Evolutionary conservation across 495 filamentous ascomycete genomes (phyloP).

Genomic region (Penicillium mononematosum): DNA sequence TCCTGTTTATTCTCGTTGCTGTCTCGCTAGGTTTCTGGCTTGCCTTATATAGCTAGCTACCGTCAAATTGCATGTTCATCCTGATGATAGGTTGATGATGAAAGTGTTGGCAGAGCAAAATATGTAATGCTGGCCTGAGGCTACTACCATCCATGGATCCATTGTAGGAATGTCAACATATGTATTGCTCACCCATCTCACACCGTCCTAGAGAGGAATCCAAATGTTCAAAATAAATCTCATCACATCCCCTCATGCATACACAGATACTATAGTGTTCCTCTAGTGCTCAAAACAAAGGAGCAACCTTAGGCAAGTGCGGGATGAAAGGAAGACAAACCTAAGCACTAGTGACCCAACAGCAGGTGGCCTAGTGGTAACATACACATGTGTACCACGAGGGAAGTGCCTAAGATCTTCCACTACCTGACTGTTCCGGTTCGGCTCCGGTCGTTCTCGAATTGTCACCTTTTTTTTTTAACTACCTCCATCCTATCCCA

Average conservation of each 20-base stretch:
- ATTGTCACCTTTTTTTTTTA: background rate
- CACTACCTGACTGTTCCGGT: background rate
- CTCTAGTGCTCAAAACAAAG: background rate
- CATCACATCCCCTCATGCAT: background rate
- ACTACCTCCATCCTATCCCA: background rate
- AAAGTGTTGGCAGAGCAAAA: background rate
- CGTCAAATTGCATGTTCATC: background rate
- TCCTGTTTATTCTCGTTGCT: background rate
- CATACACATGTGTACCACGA: constrained; percentile 1
- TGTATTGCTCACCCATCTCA: background rate
- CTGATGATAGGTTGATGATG: background rate
- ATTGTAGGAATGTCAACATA: background rate
- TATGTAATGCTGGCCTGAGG: background rate
- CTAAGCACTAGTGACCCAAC: background rate
- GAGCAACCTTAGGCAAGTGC: background rate
- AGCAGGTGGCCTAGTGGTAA: constrained; percentile 5
- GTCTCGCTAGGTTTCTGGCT: background rate
- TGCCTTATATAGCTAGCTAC: background rate
- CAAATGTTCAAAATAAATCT: background rate
- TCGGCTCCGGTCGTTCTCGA: background rate
- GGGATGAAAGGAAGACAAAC: background rate
- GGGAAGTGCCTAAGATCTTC: constrained; percentile 6
- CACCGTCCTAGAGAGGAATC: background rate
- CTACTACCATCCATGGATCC: background rate
- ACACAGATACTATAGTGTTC: background rate